A percentile compares a stretch with the other conserved stretches of the same genome.
Evolutionary conservation across 2,329 filamentous ascomycete genomes (phyloP).

Genomic region (Metarhizium anisopliae): DNA sequence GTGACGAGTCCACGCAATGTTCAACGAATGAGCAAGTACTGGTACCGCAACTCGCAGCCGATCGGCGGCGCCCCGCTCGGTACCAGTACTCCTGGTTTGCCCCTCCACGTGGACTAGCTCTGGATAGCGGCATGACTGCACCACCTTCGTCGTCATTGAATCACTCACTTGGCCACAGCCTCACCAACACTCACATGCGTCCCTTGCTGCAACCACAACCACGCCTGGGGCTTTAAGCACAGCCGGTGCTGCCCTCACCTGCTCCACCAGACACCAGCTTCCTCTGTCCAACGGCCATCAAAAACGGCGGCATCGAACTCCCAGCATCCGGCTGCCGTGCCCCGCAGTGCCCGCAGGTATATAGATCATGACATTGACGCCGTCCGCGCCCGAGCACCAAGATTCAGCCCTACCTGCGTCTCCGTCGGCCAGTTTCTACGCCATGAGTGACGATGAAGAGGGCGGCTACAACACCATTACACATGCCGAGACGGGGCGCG

Average conservation of each 20-base stretch:
- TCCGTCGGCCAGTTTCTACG: slow-evolving; percentile 28
- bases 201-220: too few relatives aligned
- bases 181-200: too few relatives aligned
- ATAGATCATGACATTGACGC: slow-evolving; percentile 3
- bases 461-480: slow-evolving; percentile 91
- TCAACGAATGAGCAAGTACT: neutral
- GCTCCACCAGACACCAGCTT: neutral
- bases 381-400: neutral
- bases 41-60: neutral
- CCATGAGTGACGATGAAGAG: slow-evolving; percentile 93
- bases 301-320: too few relatives aligned
- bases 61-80: neutral
- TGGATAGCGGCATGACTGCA: too few relatives aligned
- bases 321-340: too few relatives aligned
- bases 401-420: slow-evolving; percentile 6
- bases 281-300: neutral
- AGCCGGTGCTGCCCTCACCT: neutral
- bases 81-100: neutral
- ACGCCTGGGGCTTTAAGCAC: neutral
- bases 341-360: neutral
- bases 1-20: neutral
- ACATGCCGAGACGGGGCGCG: slow-evolving; percentile 64
- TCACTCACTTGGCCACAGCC: too few relatives aligned
- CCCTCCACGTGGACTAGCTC: neutral
- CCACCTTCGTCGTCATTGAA: too few relatives aligned